These are phyloP conservation scores for Cadophora luteo-olivacea DNA, from an alignment of 2,329 filamentous ascomycete genomes.

Conservation along the genomic window DNA sequence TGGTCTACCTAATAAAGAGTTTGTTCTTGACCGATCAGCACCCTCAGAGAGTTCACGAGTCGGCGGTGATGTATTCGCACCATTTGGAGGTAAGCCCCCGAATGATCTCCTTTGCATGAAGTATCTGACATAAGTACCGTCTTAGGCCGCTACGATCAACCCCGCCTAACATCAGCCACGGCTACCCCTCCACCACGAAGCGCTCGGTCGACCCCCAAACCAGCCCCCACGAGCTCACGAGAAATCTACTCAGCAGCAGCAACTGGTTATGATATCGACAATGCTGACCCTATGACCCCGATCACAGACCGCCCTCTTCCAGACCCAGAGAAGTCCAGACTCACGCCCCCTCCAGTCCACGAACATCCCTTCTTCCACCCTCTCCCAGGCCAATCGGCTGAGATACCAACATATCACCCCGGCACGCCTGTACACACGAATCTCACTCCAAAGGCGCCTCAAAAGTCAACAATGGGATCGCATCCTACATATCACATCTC, in stretches of 20 bases:
- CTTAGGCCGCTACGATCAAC: slow-evolving; percentile 1
- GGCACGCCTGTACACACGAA: slow-evolving; percentile 14
- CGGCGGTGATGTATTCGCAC: slow-evolving; percentile 50
- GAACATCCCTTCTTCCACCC: slow-evolving; percentile 34
- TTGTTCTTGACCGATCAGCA: slow-evolving; percentile 15
- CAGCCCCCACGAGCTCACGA: background rate
- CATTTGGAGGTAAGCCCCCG: slow-evolving; percentile 49
- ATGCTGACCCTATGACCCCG: background rate
- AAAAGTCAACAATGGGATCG: slow-evolving; percentile 25
- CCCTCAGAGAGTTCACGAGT: slow-evolving; percentile 1
- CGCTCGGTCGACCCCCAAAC: background rate
- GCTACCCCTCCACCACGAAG: background rate
- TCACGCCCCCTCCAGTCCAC: slow-evolving; percentile 28
- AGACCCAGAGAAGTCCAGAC: slow-evolving; percentile 28
- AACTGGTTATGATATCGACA: background rate
- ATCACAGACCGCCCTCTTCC: slow-evolving; percentile 21
- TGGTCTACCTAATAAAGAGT: slow-evolving; percentile 24
- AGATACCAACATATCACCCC: slow-evolving; percentile 25
- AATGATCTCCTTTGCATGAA: slow-evolving; percentile 3
- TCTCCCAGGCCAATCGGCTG: slow-evolving; percentile 27
- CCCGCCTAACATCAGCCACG: slow-evolving; percentile 17
- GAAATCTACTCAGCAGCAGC: background rate
- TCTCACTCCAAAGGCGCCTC: slow-evolving; percentile 9
- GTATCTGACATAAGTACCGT: slow-evolving; percentile 8
- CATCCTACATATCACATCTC: slow-evolving; percentile 35